Evolutionary conservation across 768 basidiomycete species (phyloP).

Genomic region (Russula ochroleuca): DNA sequence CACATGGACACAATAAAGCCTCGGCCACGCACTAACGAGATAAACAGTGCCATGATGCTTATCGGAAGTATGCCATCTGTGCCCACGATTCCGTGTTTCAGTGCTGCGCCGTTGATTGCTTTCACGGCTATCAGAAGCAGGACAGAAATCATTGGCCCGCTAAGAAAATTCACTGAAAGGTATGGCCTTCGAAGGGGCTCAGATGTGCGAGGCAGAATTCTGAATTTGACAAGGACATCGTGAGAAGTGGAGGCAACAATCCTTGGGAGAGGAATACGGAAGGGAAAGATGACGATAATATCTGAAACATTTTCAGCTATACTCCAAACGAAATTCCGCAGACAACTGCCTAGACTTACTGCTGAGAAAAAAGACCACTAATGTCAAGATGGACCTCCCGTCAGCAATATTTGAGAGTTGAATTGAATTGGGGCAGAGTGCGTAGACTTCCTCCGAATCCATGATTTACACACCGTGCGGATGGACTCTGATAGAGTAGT

Average conservation of each 20-base stretch:
- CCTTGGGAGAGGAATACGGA: conserved; percentile 23
- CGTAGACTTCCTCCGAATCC: background rate
- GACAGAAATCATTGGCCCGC: conserved; percentile 34
- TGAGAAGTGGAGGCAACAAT: background rate
- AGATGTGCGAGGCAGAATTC: conserved; percentile 10
- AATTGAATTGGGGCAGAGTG: background rate
- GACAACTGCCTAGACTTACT: background rate
- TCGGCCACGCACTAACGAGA: conserved; percentile 54
- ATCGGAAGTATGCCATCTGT: conserved; percentile 79
- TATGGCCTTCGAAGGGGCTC: conserved; percentile 17
- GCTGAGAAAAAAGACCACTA: conserved; percentile 19
- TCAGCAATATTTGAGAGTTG: background rate
- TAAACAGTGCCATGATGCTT: conserved; percentile 90
- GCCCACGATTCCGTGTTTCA: conserved; percentile 77
- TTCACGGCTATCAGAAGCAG: conserved; percentile 32
- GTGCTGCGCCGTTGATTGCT: conserved; percentile 37
- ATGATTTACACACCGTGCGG: background rate
- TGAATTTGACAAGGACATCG: conserved; percentile 18
- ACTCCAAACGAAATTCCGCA: background rate
- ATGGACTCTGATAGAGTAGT: background rate
- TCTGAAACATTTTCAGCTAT: conserved; percentile 15
- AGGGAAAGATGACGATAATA: conserved; percentile 27
- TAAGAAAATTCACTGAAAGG: conserved; percentile 34
- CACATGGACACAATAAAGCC: background rate
- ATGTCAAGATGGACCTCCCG: conserved; percentile 20